Evolutionary conservation across 1,284 basidiomycete species (phyloP), one percentile per base, ranked within the genome.

Genomic region (Cutaneotrichosporon daszewskae): DNA sequence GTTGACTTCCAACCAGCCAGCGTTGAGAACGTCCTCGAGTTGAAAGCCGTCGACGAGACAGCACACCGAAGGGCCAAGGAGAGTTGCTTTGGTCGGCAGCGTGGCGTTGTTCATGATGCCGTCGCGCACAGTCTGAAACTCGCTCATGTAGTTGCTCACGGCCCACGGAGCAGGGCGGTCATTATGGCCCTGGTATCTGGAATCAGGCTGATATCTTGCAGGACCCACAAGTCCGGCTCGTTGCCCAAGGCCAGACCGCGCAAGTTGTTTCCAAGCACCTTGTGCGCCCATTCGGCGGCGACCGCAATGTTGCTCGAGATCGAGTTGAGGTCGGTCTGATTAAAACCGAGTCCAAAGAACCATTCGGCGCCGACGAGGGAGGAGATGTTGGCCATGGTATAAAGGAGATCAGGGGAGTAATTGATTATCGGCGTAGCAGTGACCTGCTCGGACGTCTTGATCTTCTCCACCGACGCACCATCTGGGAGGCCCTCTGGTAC

Each of bases 141-240:
- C 80, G n/a, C 62, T 55, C 11, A 74, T 60, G 53, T 79, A 82
- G 47, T 79, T 66, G 9, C 49, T 49, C 5, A 75, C 71, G 1
- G 49, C 57, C 54, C 79, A 82, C 13, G 62, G 62, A 16, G 53
- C 23, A 3, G 42, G 39, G 16, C 72, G 60, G 22, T 62, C 58
- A 16, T 50, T 51, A 45, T 70, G 66, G 48, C 66, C 54, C 8
- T 51, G 45, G 39, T 66, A 57, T 33, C 62, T 46, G 62, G 6
- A 17, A 27, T 32, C 29, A 47, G 35, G n/a, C 5, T 19, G 9
- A 5, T 13, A 17, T 17, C 32, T 19, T 18, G 16, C 13, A 24
- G 7, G 3, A 56, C 66, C 50, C 44, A 84, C 45, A 84, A 69
- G 68, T 85, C 83, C 11, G 83, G 84, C 62, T 86, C 83, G 60